Evolutionary conservation across 2,329 filamentous ascomycete species (phyloP), one percentile per base, ranked within the genome.

Genomic region (Pezicula carpinea): DNA sequence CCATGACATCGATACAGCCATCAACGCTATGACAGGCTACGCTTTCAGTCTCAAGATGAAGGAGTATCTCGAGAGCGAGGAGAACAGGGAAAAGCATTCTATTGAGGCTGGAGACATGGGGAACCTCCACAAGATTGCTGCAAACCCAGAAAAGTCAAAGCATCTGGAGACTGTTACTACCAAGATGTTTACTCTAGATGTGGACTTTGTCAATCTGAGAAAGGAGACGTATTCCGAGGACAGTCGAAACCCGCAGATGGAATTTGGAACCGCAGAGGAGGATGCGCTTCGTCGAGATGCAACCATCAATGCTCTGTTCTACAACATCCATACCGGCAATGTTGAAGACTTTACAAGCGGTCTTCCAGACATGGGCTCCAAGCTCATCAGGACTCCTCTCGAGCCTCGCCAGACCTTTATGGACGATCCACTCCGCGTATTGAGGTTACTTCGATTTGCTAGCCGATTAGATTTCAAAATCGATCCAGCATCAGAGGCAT

Each of bases 81-180:
- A 75, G 4, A 81, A 83, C 49, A 68, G 78, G 3, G 70, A 77
- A 43, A 83, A 81, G 59, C 85, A 91, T 58, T 69, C 67, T 8
- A 73, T 84, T 41, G 64, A 65, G 23, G 62, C 68, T 15, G 76
- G 77, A 44, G 83, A 84, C 47, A 74, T 93, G 44, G 84, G 86
- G 42, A 85, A 80, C 53, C 74, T 96, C 26, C 86, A 96, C 73
- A 95, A 89, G 66, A 92, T 96, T 56, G 85, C 86, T 44, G 85
- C 85, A 48, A 97, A 97, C 64, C 92, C 91, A 1, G 90, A 96
- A 60, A 96, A 96, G 69, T 96, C 90, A 17, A 97, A 97, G 69
- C 89, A 97, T 63, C 78, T 97, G 13, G 92, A 95, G 67, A 97
- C 92, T 0, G 87, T 89, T 41, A 95, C 89, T 8, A 89, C 87